These are phyloP conservation scores for Leishmania lainsoni DNA, from an alignment of 208 protist species.

Conservation along the genomic window DNA sequence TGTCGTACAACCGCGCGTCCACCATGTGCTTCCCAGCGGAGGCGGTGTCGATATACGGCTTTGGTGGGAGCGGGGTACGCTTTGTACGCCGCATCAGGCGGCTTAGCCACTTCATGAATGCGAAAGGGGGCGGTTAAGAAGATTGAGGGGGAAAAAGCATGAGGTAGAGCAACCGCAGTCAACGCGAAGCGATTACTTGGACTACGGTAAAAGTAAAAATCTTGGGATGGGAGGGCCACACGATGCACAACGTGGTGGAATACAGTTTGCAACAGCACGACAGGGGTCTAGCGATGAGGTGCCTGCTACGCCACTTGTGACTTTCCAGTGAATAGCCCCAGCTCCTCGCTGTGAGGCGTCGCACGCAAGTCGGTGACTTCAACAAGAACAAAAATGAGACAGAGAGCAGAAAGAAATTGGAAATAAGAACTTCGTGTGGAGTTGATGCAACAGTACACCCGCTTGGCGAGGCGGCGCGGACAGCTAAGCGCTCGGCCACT, in stretches of 20 bases:
- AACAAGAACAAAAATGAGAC: not conserved
- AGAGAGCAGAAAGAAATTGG: not conserved
- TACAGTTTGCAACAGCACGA: not conserved
- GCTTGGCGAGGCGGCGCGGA: not conserved
- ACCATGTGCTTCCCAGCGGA: slow-evolving; percentile 68
- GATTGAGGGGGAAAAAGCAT: not conserved
- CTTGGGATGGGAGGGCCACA: not conserved
- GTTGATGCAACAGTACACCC: not conserved
- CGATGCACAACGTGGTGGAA: not conserved
- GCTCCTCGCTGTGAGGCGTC: not conserved
- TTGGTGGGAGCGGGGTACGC: slow-evolving; percentile 81
- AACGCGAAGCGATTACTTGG: not conserved
- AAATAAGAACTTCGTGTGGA: not conserved
- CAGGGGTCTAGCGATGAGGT: too few relatives aligned
- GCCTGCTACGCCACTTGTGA: not conserved
- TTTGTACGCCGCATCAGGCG: slow-evolving; percentile 39
- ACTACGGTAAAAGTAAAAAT: not conserved
- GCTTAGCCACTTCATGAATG: slow-evolving; percentile 72
- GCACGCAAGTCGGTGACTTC: not conserved
- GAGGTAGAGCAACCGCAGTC: not conserved
- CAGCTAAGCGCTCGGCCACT: not conserved
- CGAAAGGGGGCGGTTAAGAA: not conserved
- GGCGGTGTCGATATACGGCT: slow-evolving; percentile 85
- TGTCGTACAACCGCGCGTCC: slow-evolving; percentile 68
- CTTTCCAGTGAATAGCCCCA: not conserved